Percentiles rank a stretch among this genome's conserved stretches.
Evolutionary conservation across 2,329 filamentous ascomycete species (phyloP).

Genomic region (Thelonectria discophora): DNA sequence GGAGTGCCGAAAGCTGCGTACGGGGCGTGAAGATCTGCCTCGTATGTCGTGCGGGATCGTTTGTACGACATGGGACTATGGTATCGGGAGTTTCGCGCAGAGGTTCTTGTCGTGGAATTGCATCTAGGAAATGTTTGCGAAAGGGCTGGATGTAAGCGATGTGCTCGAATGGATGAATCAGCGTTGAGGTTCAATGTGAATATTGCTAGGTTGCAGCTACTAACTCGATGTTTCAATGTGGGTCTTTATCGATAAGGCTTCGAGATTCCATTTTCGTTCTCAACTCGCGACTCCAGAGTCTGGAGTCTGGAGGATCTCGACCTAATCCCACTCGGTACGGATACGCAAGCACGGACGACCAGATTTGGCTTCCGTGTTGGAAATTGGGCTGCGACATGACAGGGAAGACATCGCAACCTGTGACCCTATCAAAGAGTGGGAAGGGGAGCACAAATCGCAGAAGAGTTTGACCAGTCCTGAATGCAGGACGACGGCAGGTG

Average conservation of each 20-base stretch:
- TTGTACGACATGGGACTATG: slow-evolving; percentile 74
- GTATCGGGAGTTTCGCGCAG: slow-evolving; percentile 19
- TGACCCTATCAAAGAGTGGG: background rate
- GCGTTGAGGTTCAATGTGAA: background rate
- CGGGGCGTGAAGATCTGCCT: slow-evolving; percentile 77
- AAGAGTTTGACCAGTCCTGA: background rate
- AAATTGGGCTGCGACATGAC: background rate
- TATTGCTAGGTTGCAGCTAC: background rate
- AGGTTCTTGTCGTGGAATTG: background rate
- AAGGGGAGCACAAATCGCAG: background rate
- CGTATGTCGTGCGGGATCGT: slow-evolving; percentile 80
- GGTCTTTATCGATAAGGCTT: slow-evolving; percentile 24
- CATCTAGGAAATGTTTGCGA: slow-evolving; percentile 15
- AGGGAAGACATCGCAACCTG: background rate
- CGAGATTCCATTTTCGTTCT: background rate
- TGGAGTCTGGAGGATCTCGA: too few relatives aligned
- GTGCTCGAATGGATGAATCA: background rate
- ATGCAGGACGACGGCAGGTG: background rate
- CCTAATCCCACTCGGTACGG: too few relatives aligned
- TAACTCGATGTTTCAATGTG: slow-evolving; percentile 1
- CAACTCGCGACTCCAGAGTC: too few relatives aligned
- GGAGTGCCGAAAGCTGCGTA: slow-evolving; percentile 86
- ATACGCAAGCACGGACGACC: too few relatives aligned
- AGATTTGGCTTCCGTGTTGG: background rate
- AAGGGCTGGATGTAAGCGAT: background rate